Base-by-base conservation (phyloP, 345 rosid genomes). In the Brassica napus region DNA sequence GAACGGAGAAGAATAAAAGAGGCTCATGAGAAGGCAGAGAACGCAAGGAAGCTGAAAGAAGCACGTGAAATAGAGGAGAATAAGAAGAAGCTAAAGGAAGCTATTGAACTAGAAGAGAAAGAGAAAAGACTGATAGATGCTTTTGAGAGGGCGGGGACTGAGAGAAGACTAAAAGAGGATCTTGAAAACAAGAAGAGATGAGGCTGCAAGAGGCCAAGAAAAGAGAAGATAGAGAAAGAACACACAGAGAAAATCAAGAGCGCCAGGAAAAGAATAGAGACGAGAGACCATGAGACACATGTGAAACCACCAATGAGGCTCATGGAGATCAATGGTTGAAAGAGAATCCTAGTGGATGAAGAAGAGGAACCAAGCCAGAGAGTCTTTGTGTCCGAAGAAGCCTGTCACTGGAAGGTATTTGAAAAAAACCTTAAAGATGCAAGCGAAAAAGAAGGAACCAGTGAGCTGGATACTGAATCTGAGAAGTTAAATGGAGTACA, bases 61-160 rank as follows among this genome's bases (percentile, higher is more conserved):
- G 85, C 74, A 69, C 37, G n/a, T 83, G 86, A 83, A 72, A 83
- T 69, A 66, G 88, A 85, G 74, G 89, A 86, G 84, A 68, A 34
- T 71, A 82, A 81, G 72, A 84, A 69, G 79, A 86, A 49, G 73
- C 61, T 49, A 58, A 71, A 76, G 37, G 83, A 78, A 73, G 83
- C 80, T 80, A 65, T 58, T 54, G 88, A 82, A 65, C 73, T 75
- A 68, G 86, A 79, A 78, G 87, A 84, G 54, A 78, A 75, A 71
- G 86, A 81, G 30, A 84, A 44, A 68, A 77, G 62, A 67, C 66
- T 73, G 35, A 65, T 65, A 67, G 85, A 79, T 69, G 84, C 72
- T 37, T 34, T 58, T 55, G 80, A 73, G 70, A 77, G 60, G 65
- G 88, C 84, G 35, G 90, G 77, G 80, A 79, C 34, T 52, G 83